Base-by-base conservation (phyloP, 2,329 filamentous ascomycete species). In the Bipolaris oryzae region DNA sequence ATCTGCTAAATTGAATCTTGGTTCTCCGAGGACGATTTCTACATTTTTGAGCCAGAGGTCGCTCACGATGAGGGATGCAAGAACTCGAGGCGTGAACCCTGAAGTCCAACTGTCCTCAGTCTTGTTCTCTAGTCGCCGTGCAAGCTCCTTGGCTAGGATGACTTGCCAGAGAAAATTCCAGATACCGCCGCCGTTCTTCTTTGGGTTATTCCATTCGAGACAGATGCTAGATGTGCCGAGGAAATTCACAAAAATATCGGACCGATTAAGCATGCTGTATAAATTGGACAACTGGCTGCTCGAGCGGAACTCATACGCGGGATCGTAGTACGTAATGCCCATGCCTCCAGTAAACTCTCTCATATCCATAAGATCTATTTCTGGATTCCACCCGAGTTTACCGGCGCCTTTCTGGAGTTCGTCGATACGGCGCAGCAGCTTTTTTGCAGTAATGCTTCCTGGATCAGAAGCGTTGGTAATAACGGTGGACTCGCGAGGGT, bases 341-440 rank as follows among this genome's bases (percentile, higher is more conserved):
- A 41, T 41, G 38, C 11, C 20, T 23, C 38, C 38, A 41, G 38
- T 41, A 41, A 41, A 41, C 38, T 41, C 38, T 41, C 38, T 41
- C 38, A 41, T 41, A 41, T 41, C 38, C 18, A 41, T 41, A 41
- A 41, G 38, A 41, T 41, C 38, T 41, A 18, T 41, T 41, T 41
- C 38, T 23, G 3, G 38, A 23, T 41, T 41, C 38, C 38, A 41
- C 38, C 38, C 20, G 38, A 41, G 18, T 23, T 41, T 23, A 23
- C 38, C 18, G 23, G 18, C 18, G 11, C 38, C 38, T 41, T 41
- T 21, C 18, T 41, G 38, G 20, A 41, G 20, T 41, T 41, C 38
- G 18, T 23, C 20, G 38, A 41, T 41, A 23, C 38, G 38, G 38
- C 38, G 38, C 20, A 41, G 38, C 38, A 41, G 10, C 38, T 41